Percentiles rank a stretch among this genome's conserved stretches.
Evolutionary conservation across 306 rosid genomes (phyloP).

Genomic region (Gastrolobium villosum): DNA sequence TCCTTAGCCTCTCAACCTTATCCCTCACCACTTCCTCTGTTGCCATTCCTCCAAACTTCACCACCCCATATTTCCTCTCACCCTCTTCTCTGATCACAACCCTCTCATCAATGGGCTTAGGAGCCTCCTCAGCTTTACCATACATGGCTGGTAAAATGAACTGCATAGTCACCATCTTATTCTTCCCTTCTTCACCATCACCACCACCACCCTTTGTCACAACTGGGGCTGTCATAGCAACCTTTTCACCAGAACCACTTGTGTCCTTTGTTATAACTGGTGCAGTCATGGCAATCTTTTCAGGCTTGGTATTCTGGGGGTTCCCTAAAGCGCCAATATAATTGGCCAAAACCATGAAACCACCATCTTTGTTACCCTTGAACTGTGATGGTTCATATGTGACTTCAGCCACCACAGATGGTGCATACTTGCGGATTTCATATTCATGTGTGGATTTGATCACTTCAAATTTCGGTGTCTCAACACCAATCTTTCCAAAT

Average conservation of each 20-base stretch:
- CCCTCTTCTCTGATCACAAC: slow-evolving; percentile 82
- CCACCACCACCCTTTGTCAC: slow-evolving; percentile 68
- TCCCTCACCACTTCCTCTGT: slow-evolving; percentile 68
- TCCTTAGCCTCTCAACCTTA: slow-evolving; percentile 71
- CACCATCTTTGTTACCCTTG: slow-evolving; percentile 86
- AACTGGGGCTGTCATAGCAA: slow-evolving; percentile 88
- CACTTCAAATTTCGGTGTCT: slow-evolving; percentile 67
- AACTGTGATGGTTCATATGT: slow-evolving; percentile 80
- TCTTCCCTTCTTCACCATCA: slow-evolving; percentile 33
- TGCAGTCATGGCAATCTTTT: slow-evolving; percentile 86
- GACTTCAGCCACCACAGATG: slow-evolving; percentile 77
- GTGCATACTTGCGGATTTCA: slow-evolving; percentile 75
- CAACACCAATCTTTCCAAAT: slow-evolving; percentile 76
- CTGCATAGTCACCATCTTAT: slow-evolving; percentile 74
- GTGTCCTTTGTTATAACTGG: slow-evolving; percentile 75
- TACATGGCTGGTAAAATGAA: slow-evolving; percentile 74
- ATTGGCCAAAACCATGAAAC: slow-evolving; percentile 72
- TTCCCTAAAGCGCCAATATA: slow-evolving; percentile 86
- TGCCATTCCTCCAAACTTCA: slow-evolving; percentile 75
- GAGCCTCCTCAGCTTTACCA: slow-evolving; percentile 78
- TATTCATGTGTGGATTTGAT: slow-evolving; percentile 64
- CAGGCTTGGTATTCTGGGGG: slow-evolving; percentile 78
- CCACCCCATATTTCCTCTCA: slow-evolving; percentile 78
- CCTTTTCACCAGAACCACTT: slow-evolving; percentile 51
- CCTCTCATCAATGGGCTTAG: slow-evolving; percentile 83